These are phyloP conservation scores for Cyclostephanos tholiformis DNA, from an alignment of 108 stramenopile species.

Conservation along the genomic window DNA sequence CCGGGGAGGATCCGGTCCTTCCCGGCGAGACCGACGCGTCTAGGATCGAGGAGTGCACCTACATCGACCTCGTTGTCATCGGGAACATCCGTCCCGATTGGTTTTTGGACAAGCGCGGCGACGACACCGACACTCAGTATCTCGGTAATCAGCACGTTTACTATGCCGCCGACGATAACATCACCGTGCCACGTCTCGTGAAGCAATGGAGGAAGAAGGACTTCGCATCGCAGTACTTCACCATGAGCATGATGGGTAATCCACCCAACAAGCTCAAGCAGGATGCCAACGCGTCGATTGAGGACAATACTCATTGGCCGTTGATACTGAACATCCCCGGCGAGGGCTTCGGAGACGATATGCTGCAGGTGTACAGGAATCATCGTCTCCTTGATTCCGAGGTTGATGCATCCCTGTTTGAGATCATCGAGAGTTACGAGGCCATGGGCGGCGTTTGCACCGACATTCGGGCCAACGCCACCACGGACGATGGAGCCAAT, in stretches of 20 bases:
- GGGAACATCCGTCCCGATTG: slow-evolving; percentile 62
- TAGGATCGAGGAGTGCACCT: slow-evolving; percentile 43
- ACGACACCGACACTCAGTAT: slow-evolving; percentile 54
- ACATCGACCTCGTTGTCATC: slow-evolving; percentile 40
- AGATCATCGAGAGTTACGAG: slow-evolving; percentile 37
- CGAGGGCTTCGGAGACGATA: slow-evolving; percentile 60
- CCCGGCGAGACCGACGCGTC: slow-evolving; percentile 47
- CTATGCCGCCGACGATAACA: slow-evolving; percentile 20
- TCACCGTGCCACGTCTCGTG: slow-evolving; percentile 39
- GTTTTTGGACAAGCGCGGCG: slow-evolving; percentile 54
- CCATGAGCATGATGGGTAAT: slow-evolving; percentile 47
- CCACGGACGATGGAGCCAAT: slow-evolving; percentile 5
- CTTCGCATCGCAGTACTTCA: slow-evolving; percentile 58
- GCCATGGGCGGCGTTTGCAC: slow-evolving; percentile 32
- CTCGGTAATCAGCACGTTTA: slow-evolving; percentile 59
- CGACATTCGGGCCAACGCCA: slow-evolving; percentile 5
- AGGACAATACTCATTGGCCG: slow-evolving; percentile 49
- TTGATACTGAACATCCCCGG: slow-evolving; percentile 52
- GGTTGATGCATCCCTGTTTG: slow-evolving; percentile 37
- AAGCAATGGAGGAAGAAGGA: slow-evolving; percentile 67
- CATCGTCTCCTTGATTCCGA: slow-evolving; percentile 37
- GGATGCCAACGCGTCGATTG: slow-evolving; percentile 11
- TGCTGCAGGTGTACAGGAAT: slow-evolving; percentile 44
- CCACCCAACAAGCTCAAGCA: slow-evolving; percentile 29
- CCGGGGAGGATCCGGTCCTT: neutral